A percentile compares a stretch with the other conserved stretches of the same genome.
phyloP scores from a whole-genome alignment of 83 land plant genomes.

The Picea abies region DNA sequence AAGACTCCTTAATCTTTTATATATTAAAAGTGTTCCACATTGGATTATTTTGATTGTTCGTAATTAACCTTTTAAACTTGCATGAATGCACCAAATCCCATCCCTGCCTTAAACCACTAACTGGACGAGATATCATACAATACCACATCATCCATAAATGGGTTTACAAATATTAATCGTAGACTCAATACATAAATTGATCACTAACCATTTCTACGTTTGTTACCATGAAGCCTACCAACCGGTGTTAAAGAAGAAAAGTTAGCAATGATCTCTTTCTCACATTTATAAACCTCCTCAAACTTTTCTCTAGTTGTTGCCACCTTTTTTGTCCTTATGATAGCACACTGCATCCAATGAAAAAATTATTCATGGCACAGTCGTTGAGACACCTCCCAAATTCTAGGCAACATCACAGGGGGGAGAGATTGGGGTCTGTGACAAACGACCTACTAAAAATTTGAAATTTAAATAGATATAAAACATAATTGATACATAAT shows the following conservation, averaged over 20 bases:
- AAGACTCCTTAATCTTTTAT: neutral
- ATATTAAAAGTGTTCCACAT: neutral
- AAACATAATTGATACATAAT: too few species aligned
- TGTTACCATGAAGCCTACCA: constrained; percentile 32
- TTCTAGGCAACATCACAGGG: too few species aligned
- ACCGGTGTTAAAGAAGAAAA: constrained; percentile 29
- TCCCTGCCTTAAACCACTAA: neutral
- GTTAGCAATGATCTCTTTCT: constrained; percentile 17
- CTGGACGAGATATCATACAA: neutral
- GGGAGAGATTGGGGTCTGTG: too few species aligned
- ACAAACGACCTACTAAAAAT: too few species aligned
- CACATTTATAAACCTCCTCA: constrained; percentile 22
- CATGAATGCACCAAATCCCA: neutral
- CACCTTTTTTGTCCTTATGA: constrained; percentile 37
- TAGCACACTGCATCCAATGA: constrained; percentile 30
- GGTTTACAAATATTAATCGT: neutral
- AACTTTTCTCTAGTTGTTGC: constrained; percentile 40
- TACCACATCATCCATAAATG: neutral
- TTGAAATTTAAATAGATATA: too few species aligned
- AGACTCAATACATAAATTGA: neutral
- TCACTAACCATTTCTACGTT: neutral
- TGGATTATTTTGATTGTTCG: neutral
- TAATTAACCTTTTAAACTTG: neutral
- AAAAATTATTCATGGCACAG: neutral
- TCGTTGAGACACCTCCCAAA: too few species aligned